Evolutionary conservation across 192 early-diverging fungal species (phyloP).

Genomic region (Coemansia sp.): DNA sequence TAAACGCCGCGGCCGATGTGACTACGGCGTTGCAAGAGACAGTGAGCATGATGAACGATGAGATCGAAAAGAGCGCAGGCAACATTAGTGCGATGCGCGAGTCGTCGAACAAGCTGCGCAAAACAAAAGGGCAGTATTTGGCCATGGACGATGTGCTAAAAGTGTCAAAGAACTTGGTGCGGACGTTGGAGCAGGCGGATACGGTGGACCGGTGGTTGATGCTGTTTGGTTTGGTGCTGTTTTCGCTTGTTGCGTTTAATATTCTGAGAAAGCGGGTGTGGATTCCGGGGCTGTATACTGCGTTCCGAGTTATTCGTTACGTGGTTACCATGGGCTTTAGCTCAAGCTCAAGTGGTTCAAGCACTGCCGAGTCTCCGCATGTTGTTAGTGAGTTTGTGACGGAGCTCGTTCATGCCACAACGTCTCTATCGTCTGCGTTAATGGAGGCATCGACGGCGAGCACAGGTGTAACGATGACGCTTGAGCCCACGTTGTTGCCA

Average conservation of each 20-base stretch:
- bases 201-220: constrained; percentile 50
- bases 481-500: not conserved
- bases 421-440: not conserved
- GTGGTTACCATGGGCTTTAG: constrained; percentile 1
- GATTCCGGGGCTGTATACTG: constrained; percentile 47
- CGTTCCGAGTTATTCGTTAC: constrained; percentile 27
- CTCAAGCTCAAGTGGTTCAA: not conserved
- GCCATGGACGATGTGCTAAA: constrained; percentile 39
- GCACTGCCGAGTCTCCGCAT: not conserved
- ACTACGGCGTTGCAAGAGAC: constrained; percentile 51
- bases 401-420: not conserved
- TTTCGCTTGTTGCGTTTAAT: constrained; percentile 43
- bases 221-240: constrained; percentile 42
- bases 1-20: constrained; percentile 44
- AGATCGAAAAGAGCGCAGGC: constrained; percentile 52
- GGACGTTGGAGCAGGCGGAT: constrained; percentile 45
- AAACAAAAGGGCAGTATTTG: constrained; percentile 31
- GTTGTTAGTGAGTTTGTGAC: not conserved
- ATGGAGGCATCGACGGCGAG: not conserved
- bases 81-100: constrained; percentile 40
- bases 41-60: constrained; percentile 52
- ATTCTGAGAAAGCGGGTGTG: constrained; percentile 49
- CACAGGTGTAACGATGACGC: not conserved
- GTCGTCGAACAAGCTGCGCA: constrained; percentile 31
- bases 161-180: constrained; percentile 36